Percentiles rank a stretch among this genome's conserved stretches.
Evolutionary conservation across 139 green algal species (phyloP).

Genomic region (Choricystis sp.): DNA sequence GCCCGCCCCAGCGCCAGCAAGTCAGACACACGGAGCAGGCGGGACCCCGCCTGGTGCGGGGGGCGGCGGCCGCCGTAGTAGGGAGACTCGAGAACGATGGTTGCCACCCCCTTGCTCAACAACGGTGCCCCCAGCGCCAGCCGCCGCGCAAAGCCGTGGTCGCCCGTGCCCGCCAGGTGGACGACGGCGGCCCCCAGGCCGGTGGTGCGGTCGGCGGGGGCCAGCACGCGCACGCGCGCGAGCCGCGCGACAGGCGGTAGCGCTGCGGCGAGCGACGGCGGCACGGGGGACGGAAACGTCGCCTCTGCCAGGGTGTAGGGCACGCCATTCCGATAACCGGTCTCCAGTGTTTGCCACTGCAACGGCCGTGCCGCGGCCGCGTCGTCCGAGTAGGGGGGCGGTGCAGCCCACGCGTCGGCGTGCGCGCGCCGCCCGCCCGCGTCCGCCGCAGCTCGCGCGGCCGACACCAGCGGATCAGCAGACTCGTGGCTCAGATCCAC

Average conservation of each 20-base stretch:
- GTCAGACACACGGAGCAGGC: conserved; percentile 62
- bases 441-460: not conserved
- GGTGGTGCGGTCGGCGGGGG: conserved; percentile 12
- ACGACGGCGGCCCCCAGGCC: conserved; percentile 24
- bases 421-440: not conserved
- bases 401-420: not conserved
- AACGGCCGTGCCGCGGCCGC: conserved; percentile 14
- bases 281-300: conserved; percentile 38
- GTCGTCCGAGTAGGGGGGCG: not conserved
- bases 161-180: conserved; percentile 68
- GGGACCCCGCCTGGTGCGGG: conserved; percentile 42
- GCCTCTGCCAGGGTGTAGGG: conserved; percentile 37
- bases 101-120: conserved; percentile 39
- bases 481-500: conserved; percentile 26
- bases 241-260: conserved; percentile 35
- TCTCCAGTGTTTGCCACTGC: conserved; percentile 25
- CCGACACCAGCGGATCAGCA: not conserved
- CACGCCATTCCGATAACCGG: conserved; percentile 13
- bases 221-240: conserved; percentile 27
- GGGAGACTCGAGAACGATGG: conserved; percentile 57
- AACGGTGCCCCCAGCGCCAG: conserved; percentile 27
- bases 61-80: conserved; percentile 61
- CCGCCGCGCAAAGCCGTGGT: conserved; percentile 49
- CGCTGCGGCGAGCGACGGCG: conserved; percentile 36
- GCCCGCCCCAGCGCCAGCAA: conserved; percentile 60